Base-by-base conservation (phyloP, 495 filamentous ascomycete species). In the Choiromyces venosus region DNA sequence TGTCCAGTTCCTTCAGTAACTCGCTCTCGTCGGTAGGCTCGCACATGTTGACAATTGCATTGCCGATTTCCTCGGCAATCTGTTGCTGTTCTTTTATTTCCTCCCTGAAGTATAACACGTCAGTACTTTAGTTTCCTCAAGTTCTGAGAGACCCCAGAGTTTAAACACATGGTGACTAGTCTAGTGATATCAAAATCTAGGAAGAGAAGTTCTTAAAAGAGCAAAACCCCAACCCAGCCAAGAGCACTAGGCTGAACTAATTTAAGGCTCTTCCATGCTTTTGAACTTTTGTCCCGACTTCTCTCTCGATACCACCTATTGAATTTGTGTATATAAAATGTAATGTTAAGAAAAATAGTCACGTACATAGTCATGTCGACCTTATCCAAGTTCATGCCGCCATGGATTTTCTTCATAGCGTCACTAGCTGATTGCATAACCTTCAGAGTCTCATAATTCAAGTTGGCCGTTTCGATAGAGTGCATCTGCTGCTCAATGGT, bases 401-500 rank as follows among this genome's bases (percentile, higher is more conserved):
- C 89, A 82, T 99, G 96, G 77, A 99, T 99, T 73, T 89, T 83
- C 83, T 91, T 88, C 95, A 99, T 97, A 35, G 95, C 95, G 29
- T 88, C 83, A 70, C 91, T 88, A 4, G 95, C 94, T 79, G 89
- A 88, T 87, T 96, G 89, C 94, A 99, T 98, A 4, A 94, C 96
- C 67, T 89, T 86, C 66, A 99, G 86, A 6, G 95, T 99, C 85
- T 98, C 93, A 81, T 94, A 88, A 86, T 99, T 99, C 84, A 99
- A 96, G 82, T 98, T 99, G 67, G 95, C 96, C 33, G 94, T 91
- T 82, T 99, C 95, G 83, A 99, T 97, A 73, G 91, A 90, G 81
- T 94, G 95, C 80, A 99, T 94, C 82, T 99, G 93, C 79, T 93
- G 92, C 81, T 98, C 95, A 19, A 99, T 86, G 52, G 94, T 96